Evolutionary conservation across 768 basidiomycete species (phyloP), one percentile per base, ranked within the genome.

Genomic region (Cystobasidium onofrii): DNA sequence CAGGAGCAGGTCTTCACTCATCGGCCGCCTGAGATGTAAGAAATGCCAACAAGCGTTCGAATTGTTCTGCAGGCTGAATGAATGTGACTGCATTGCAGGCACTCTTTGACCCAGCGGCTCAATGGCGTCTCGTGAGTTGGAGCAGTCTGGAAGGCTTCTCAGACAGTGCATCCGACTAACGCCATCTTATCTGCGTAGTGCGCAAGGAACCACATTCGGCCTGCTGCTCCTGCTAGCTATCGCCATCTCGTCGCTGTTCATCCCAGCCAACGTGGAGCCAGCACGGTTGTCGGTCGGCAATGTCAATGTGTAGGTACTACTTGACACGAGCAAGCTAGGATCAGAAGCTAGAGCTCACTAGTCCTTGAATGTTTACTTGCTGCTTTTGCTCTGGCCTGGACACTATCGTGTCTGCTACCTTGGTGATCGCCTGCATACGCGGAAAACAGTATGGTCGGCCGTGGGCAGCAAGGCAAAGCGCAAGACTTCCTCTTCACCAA

Each of bases 401-500:
- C 41, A 23, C 62, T 20, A 29, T 60, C 25, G 57, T 20, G 57
- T 23, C 12, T 27, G 12, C 6, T 18, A 39, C 41, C 25, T 60
- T 29, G 12, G 33, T 27, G 33, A 27, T 46, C 33, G 39, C 18
- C 36, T 27, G 20, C 25, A 31, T 64, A 39, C 12, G 1, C 33
- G 33, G n/a, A 25, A 39, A 10, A 27, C 46, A 71, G 65, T 41
- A 66, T 77, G 50, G 29, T 57, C 27, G 75, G 76, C 54, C 57
- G 77, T 54, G 64, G 62, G 4, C 69, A 65, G n/a, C 65, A 57
- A 23, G 72, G 82, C 76, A 85, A 84, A 75, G 85, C 88, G 77
- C 87, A 90, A 78, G 91, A 94, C 76, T 84, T 88, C 72, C 88
- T 89, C 0, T 89, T 90, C 79, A 85, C 91, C 43, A 86, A 88